Evolutionary conservation across 768 basidiomycete genomes (phyloP), one percentile per base, ranked within the genome.

Genomic region (Phaeotremella skinneri): DNA sequence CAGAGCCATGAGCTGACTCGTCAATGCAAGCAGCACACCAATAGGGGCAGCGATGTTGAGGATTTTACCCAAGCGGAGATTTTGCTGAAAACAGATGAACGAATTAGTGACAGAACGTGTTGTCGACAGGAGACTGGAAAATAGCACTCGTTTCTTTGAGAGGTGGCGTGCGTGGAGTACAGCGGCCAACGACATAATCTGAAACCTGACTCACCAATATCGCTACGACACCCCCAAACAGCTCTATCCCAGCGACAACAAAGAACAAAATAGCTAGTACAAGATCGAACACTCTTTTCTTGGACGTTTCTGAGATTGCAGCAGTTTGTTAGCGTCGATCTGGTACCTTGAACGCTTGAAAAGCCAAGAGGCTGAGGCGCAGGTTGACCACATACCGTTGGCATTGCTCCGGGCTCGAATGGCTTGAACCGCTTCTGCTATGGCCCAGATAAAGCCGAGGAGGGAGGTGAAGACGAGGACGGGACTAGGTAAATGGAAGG

Each of bases 371-470:
- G 13, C 23, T 11, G 23, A 23, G 47, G 11, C 23, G 47, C 11
- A 49, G 47, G 11, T 14, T 23, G 11, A 11, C 11, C 23, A 60
- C 69, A 29, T 34, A 68, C 69, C 52, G 45, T 52, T 56, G 16
- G 34, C 41, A 17, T 62, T 49, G 13, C 30, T 31, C 6, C 58
- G 29, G 26, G 66, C 59, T 25, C 55, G 61, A 26, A 75, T 43
- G 20, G 54, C 30, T 5, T 57, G 43, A 7, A 73, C 67, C n/a
- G 66, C 71, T 48, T 69, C 55, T 1, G 62, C 71, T 3, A 73
- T 27, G 34, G 63, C 65, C 61, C 69, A 75, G 30, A 73, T 65
- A 39, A 66, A 47, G 2, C 73, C 73, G 20, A 75, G 43, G 31
- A 61, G 43, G 30, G 69, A 62, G 7, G 62, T 62, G 49, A 67